phyloP scores from a whole-genome alignment of 345 rosid species.

The Hypericum perforatum region DNA sequence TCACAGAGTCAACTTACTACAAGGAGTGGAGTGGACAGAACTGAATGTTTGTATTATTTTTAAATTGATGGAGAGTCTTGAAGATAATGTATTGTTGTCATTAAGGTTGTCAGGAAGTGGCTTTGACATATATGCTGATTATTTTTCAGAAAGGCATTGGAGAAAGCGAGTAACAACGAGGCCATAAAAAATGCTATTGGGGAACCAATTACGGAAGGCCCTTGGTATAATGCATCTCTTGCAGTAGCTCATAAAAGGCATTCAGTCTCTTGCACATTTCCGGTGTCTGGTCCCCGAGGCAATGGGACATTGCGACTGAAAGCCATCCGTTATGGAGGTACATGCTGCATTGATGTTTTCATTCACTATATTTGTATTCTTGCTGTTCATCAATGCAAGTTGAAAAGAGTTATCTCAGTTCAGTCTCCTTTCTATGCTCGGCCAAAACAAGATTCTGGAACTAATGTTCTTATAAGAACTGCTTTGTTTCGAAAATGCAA shows the following conservation, averaged over 20 bases:
- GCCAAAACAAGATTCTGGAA: too few species aligned
- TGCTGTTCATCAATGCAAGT: background rate
- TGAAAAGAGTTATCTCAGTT: too few species aligned
- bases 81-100: background rate
- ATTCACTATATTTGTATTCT: background rate
- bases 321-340: slow-evolving; percentile 77
- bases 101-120: too few species aligned
- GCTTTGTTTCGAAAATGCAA: too few species aligned
- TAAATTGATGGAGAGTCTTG: background rate
- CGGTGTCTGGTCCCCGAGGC: slow-evolving; percentile 70
- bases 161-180: slow-evolving; percentile 61
- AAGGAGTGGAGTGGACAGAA: too few species aligned
- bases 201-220: slow-evolving; percentile 83
- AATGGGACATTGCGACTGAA: slow-evolving; percentile 68
- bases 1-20: too few species aligned
- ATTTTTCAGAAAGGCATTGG: slow-evolving; percentile 73
- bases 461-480: too few species aligned
- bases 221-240: slow-evolving; percentile 95
- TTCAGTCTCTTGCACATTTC: slow-evolving; percentile 91
- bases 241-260: slow-evolving; percentile 84
- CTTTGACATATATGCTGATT: background rate
- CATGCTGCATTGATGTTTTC: slow-evolving; percentile 10
- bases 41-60: too few species aligned
- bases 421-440: too few species aligned
- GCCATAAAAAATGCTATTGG: slow-evolving; percentile 73